Base-by-base conservation (phyloP, 169 alveolate genomes). In the Cryptosporidium sp. region DNA sequence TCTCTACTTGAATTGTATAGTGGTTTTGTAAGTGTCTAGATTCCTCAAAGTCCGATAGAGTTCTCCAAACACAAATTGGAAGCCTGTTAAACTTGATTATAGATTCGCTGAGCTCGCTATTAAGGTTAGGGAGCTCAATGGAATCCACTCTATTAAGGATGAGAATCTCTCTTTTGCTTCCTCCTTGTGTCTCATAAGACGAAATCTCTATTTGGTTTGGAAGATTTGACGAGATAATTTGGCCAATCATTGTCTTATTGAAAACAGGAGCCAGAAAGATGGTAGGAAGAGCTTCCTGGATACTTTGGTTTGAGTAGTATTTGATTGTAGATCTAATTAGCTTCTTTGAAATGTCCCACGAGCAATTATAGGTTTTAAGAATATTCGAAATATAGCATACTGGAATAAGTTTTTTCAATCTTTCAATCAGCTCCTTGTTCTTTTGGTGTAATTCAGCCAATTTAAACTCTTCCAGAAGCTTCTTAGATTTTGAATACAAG, bases 331-430 rank as follows among this genome's bases (percentile, higher is more conserved):
- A 62, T 31, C 59, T 12, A 18, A 80, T 80, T 14, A 80, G 45
- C 35, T 80, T 80, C 14, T 80, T 59, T 23, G 75, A 65, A 39
- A 80, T 59, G 62, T 80, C 89, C 89, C 89, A 80, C 14, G 74
- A 37, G 14, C 69, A 62, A 18, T 59, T 80, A 23, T 41, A 41
- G 8, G 16, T 37, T 18, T 45, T 23, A 26, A 59, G 48, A 7
- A 80, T 21, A 3, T 39, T 21, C 10, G 89, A 59, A 8, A 80
- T 41, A 45, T 61, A 59, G 21, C 89, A 80, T 18, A 65, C 75
- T 18, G 80, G 75, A 16, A 80, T 69, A 6, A 80, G 67, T 45
- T 37, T 59, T 65, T 39, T 80, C 3, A 80, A 12, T 41, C 89
- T 35, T n/a, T 9, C 33, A 12, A 65, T 41, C 6, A 80, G 26